phyloP scores from a whole-genome alignment of 305 asterid genomes.

The Salvia sclarea region DNA sequence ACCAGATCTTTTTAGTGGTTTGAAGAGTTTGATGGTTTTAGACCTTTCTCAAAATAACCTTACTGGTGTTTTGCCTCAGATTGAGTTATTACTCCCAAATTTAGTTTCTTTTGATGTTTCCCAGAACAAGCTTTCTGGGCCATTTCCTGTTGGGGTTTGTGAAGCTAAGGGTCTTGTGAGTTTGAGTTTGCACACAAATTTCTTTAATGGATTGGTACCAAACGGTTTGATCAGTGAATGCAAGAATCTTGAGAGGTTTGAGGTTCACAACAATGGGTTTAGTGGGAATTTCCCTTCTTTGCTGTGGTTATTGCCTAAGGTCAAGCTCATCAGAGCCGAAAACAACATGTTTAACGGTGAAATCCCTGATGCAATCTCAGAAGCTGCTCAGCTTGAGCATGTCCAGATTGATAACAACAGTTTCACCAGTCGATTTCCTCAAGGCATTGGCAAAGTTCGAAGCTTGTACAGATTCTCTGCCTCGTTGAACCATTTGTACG shows the following conservation, averaged over 20 bases:
- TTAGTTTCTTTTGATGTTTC: slow-evolving; percentile 82
- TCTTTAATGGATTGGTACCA: slow-evolving; percentile 58
- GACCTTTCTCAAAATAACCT: slow-evolving; percentile 76
- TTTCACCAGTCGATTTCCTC: slow-evolving; percentile 58
- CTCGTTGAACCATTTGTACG: slow-evolving; percentile 59
- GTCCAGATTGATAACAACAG: slow-evolving; percentile 88
- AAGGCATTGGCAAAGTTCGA: slow-evolving; percentile 59
- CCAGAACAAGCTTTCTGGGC: slow-evolving; percentile 67
- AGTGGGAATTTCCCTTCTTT: slow-evolving; percentile 61
- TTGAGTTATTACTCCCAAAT: slow-evolving; percentile 54
- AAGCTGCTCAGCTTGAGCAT: slow-evolving; percentile 76
- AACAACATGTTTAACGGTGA: slow-evolving; percentile 74
- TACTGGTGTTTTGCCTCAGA: slow-evolving; percentile 55
- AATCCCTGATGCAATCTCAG: slow-evolving; percentile 72
- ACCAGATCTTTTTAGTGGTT: slow-evolving; percentile 55
- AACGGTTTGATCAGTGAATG: slow-evolving; percentile 50
- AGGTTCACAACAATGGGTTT: slow-evolving; percentile 78
- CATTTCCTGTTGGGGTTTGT: slow-evolving; percentile 66
- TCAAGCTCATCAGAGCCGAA: slow-evolving; percentile 78
- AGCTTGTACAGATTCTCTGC: slow-evolving; percentile 82
- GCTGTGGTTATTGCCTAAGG: slow-evolving; percentile 73
- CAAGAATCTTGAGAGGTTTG: slow-evolving; percentile 69
- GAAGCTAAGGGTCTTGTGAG: slow-evolving; percentile 51
- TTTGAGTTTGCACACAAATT: slow-evolving; percentile 63
- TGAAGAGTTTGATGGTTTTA: slow-evolving; percentile 49